These are phyloP conservation scores for Trypanosoma vivax DNA, from an alignment of 208 protist genomes.

Conservation along the genomic window DNA sequence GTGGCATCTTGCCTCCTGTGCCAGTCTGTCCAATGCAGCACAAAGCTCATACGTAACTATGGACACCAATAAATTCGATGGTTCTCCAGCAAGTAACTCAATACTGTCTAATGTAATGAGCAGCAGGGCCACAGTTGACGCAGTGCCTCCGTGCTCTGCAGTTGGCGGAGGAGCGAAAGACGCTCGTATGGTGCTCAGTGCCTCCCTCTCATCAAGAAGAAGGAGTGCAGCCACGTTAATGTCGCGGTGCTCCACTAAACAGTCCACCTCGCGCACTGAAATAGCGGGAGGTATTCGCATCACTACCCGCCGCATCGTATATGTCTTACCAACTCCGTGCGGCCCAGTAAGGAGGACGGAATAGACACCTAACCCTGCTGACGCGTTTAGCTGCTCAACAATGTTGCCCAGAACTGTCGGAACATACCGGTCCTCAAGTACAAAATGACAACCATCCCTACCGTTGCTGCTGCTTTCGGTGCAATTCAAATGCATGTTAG, in stretches of 20 bases:
- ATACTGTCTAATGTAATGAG: conserved; percentile 34
- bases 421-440: conserved; percentile 4
- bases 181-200: conserved; percentile 28
- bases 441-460: neutral
- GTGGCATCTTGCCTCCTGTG: neutral
- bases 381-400: neutral
- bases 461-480: neutral
- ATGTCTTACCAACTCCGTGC: conserved; percentile 13
- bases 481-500: too few species aligned
- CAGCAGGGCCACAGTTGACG: conserved; percentile 9
- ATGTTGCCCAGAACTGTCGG: conserved; percentile 3
- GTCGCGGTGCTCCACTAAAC: conserved; percentile 31
- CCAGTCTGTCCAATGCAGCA: conserved; percentile 31
- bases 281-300: conserved; percentile 1
- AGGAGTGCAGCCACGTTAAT: conserved; percentile 40
- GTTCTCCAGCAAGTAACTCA: conserved; percentile 34
- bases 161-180: conserved; percentile 13
- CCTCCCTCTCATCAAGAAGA: conserved; percentile 39
- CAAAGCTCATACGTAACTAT: conserved; percentile 44
- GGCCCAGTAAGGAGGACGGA: conserved; percentile 22
- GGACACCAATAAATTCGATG: conserved; percentile 25
- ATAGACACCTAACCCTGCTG: neutral
- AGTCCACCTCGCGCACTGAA: neutral
- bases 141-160: neutral
- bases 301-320: neutral